Percentiles rank a stretch among this genome's conserved stretches.
phyloP scores from a whole-genome alignment of 805 yeast genomes.

The Hyphopichia homilentoma region DNA sequence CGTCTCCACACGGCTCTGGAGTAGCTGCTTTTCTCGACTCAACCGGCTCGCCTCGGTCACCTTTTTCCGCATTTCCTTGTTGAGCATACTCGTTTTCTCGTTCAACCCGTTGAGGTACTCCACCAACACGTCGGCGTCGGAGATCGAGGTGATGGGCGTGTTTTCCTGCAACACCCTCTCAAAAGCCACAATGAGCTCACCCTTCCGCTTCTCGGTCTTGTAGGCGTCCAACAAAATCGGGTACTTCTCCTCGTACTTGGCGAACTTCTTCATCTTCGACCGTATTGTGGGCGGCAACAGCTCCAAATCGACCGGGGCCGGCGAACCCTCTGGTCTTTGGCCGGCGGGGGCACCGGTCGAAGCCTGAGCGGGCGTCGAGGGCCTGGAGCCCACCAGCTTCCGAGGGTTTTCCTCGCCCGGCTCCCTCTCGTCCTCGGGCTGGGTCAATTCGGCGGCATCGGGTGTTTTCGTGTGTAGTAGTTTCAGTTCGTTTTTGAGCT shows the following conservation, averaged over 20 bases:
- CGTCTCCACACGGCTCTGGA: background rate
- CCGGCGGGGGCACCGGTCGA: background rate
- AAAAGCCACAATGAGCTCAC: slow-evolving; percentile 54
- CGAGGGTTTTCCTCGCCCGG: too few relatives aligned
- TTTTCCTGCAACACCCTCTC: slow-evolving; percentile 70
- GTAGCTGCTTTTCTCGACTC: slow-evolving; percentile 10
- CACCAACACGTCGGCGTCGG: slow-evolving; percentile 66
- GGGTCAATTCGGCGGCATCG: slow-evolving; percentile 39
- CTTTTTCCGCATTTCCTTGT: slow-evolving; percentile 58
- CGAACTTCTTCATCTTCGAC: slow-evolving; percentile 66
- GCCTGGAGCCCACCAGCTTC: slow-evolving; percentile 7
- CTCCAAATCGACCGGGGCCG: slow-evolving; percentile 27
- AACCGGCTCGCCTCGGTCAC: slow-evolving; percentile 24
- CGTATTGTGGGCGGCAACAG: slow-evolving; percentile 55
- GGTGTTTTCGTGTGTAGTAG: slow-evolving; percentile 46
- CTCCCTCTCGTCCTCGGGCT: slow-evolving; percentile 49
- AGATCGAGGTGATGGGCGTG: slow-evolving; percentile 75
- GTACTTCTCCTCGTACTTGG: slow-evolving; percentile 86
- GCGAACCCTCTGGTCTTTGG: slow-evolving; percentile 1
- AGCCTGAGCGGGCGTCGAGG: slow-evolving; percentile 1
- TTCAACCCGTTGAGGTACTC: slow-evolving; percentile 65
- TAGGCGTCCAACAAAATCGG: slow-evolving; percentile 84
- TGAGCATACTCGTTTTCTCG: slow-evolving; percentile 57
- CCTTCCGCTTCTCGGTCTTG: slow-evolving; percentile 69
- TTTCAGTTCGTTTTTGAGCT: slow-evolving; percentile 29